Conservation (phyloP, 192 early-diverging fungal species). For the Coemansia sp. region DNA sequence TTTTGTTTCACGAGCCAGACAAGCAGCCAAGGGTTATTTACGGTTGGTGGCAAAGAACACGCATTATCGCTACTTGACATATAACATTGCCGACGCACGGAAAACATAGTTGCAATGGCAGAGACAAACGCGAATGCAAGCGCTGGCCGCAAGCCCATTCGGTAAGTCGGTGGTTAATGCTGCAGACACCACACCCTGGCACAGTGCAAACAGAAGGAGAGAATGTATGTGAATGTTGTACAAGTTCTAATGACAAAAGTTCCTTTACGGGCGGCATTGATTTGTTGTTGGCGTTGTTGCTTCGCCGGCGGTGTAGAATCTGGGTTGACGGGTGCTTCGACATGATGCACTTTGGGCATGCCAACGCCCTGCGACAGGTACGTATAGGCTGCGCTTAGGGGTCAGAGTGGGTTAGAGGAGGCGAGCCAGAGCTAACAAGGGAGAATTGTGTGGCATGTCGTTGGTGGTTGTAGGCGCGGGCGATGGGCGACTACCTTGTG, state of each 20-base stretch:
- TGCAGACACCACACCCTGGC: neutral
- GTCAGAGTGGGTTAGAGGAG: too few species aligned
- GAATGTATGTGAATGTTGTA: too few species aligned
- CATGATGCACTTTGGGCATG: slow-evolving; percentile 96
- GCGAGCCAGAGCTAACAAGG: too few species aligned
- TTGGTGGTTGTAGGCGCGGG: slow-evolving; percentile 68
- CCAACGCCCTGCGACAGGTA: slow-evolving; percentile 95
- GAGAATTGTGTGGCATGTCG: neutral
- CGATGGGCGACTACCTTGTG: slow-evolving; percentile 92
- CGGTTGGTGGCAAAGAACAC: neutral
- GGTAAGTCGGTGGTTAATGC: slow-evolving; percentile 27
- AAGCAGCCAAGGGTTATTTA: too few species aligned
- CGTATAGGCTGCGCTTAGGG: neutral
- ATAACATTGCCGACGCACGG: neutral
- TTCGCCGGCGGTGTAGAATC: slow-evolving; percentile 36
- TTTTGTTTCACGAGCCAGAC: too few species aligned
- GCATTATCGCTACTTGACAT: neutral
- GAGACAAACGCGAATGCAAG: slow-evolving; percentile 13
- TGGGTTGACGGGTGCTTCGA: slow-evolving; percentile 98
- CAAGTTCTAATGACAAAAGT: too few species aligned
- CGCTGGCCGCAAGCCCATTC: slow-evolving; percentile 46
- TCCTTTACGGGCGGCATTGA: too few species aligned
- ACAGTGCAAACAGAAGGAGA: too few species aligned
- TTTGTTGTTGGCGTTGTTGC: too few species aligned
- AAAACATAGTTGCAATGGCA: slow-evolving; percentile 5